phyloP scores from a whole-genome alignment of 83 land plant genomes.

The Picea engelmannii region DNA sequence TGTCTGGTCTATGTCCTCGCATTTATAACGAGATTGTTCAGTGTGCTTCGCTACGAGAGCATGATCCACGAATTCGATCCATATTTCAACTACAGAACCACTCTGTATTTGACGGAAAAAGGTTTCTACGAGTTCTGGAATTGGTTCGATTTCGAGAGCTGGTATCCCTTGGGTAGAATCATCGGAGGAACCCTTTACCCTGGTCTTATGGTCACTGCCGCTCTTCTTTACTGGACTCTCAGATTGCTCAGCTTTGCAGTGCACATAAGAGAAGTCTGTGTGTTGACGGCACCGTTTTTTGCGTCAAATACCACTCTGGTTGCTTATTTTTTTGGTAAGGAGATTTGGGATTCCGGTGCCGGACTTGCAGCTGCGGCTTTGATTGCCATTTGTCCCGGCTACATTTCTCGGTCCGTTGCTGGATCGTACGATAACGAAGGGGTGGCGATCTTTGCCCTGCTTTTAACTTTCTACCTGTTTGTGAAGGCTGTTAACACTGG shows the following conservation, averaged over 20 bases:
- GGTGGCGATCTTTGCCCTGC: conserved; percentile 94
- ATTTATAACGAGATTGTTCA: conserved; percentile 89
- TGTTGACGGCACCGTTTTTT: conserved; percentile 95
- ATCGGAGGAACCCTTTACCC: conserved; percentile 98
- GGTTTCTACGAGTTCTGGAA: conserved; percentile 99
- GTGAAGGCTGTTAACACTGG: conserved; percentile 99
- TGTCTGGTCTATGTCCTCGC: conserved; percentile 86
- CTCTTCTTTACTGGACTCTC: conserved; percentile 70
- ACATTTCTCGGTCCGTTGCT: conserved; percentile 94
- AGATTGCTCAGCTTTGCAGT: conserved; percentile 76
- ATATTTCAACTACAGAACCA: conserved; percentile 98
- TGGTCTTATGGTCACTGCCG: conserved; percentile 99
- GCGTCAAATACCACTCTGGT: conserved; percentile 97
- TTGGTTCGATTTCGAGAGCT: conserved; percentile 98
- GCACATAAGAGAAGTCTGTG: conserved; percentile 98
- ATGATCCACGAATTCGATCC: conserved; percentile 99
- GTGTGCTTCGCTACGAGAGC: conserved; percentile 93
- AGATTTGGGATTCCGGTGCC: conserved; percentile 94
- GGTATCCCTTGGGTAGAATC: conserved; percentile 99
- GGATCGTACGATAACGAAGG: conserved; percentile 99
- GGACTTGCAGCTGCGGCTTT: conserved; percentile 94
- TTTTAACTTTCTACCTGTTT: conserved; percentile 91
- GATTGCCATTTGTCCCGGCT: conserved; percentile 97
- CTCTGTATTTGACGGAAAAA: conserved; percentile 77
- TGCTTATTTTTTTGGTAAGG: conserved; percentile 97